Evolutionary conservation across 192 early-diverging fungal species (phyloP), one percentile per base, ranked within the genome.

Genomic region (Linnemannia elongata): DNA sequence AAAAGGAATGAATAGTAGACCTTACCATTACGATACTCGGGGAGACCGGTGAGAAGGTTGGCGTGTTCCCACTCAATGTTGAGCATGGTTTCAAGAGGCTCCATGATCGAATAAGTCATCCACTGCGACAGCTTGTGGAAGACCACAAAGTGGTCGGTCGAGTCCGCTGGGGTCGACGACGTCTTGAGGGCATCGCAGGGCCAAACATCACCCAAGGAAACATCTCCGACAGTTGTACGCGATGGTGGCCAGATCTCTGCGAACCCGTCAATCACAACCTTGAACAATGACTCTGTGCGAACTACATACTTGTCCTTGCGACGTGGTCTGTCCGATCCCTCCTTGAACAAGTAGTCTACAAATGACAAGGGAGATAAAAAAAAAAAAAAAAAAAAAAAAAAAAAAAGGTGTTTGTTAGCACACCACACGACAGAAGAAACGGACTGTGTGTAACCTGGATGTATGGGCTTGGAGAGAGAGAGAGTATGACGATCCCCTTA

Each of bases 111-210:
- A 89, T 97, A 98, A 2, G 97, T 96, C 54, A 99, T 94, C 98
- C 98, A 99, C 85, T 99, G 98, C 9, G 97, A 96, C 66, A 99
- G 92, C 79, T 99, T 99, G 89, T 99, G 97, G 89, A 98, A 97
- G 22, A 95, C 90, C 27, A 97, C 94, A 49, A 96, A 88, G 36
- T 88, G 79, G 35, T 92, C 89, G 57, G 86, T 85, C 3, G 81
- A 80, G 18, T 78, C 79, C 27, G 69, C n/a, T 13, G 71, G 13
- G 4, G 75, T 72, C 15, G 47, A 22, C 7, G 89, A 73, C 20
- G 72, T 42, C 15, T 76, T 79, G 22, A 97, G 83, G 8, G 93
- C 89, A 33, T 90, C 82, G 54, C 92, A 97, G 20, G 94, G 94
- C 97, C 97, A 98, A 54, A 97, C 97, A 83, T 99, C 98, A 27